Evolutionary conservation across 257 asterid species (phyloP), one percentile per base, ranked within the genome.

Genomic region (Coffea eugenioides): DNA sequence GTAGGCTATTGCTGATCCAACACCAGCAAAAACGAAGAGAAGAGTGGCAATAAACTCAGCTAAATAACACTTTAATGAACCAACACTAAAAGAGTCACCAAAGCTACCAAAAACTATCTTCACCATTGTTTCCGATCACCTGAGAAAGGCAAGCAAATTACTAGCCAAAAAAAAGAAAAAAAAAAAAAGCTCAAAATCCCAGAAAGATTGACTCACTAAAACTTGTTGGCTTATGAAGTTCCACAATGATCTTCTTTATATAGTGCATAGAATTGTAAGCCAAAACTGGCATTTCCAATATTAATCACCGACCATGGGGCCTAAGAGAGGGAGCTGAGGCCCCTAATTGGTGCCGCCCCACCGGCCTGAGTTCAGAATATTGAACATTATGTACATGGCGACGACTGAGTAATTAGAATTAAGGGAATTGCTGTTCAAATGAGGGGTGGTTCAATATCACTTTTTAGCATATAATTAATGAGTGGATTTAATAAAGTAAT

Each of bases 1-100:
- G 67, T 77, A 92, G 65, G 97, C 93, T 16, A 92, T 90, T 66
- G 95, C 95, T 11, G 95, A 92, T 73, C 97, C 97, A 85, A 92
- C 95, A n/a, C 97, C 97, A n/a, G 95, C 97, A 61, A 92, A 90
- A 73, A 92, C 92, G 54, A 92, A 90, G 70, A 90, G 91, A 61
- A 92, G 90, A 21, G 92, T 92, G 77, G 97, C 95, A 77, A 92
- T 89, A 70, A 92, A 90, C 82, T 92, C 97, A 31, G 97, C 82
- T n/a, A 89, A 68, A 62, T 92, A 90, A 0, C 89, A 71, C 88
- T 90, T 89, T 25, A 90, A 49, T 4, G 95, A 86, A 0, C 84
- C 82, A 8, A 76, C 84, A 34, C 91, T 87, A 4, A 89, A 86
- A 10, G 95, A 89, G 86, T 92, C 97, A 51, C 97, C 93, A 80